Conservation (phyloP, 177 flowering plant species). For the Telopea speciosissima region DNA sequence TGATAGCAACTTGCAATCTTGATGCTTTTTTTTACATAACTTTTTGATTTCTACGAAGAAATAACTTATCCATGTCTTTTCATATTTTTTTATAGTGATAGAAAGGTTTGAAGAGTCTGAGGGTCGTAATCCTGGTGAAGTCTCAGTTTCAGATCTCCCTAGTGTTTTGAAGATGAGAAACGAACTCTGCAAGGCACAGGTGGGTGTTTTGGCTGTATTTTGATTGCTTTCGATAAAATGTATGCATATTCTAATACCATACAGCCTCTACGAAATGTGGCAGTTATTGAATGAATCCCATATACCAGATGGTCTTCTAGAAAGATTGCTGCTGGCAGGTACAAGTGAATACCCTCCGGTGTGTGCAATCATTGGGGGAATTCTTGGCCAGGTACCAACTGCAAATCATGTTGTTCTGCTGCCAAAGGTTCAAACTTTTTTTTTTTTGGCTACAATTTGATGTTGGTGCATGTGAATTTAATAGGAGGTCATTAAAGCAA, state of each 20-base stretch:
- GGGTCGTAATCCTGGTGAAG: slow-evolving; percentile 58
- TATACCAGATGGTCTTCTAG: slow-evolving; percentile 63
- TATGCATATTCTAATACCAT: neutral
- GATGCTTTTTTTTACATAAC: too few species aligned
- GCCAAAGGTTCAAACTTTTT: neutral
- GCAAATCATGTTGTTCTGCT: neutral
- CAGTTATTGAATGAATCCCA: slow-evolving; percentile 67
- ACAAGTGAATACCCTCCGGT: slow-evolving; percentile 80
- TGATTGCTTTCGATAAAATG: neutral
- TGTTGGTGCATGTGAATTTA: neutral
- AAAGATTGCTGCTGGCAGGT: slow-evolving; percentile 47
- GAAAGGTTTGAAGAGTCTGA: slow-evolving; percentile 70
- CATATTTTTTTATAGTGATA: slow-evolving; percentile 41
- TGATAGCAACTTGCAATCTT: too few species aligned
- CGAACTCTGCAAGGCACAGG: slow-evolving; percentile 71
- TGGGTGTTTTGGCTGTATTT: slow-evolving; percentile 17
- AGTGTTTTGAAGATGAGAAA: slow-evolving; percentile 52
- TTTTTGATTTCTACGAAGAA: too few species aligned
- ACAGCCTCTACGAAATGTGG: neutral
- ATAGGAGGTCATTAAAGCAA: slow-evolving; percentile 92
- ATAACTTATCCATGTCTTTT: neutral
- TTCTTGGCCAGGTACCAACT: slow-evolving; percentile 80
- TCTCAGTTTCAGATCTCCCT: slow-evolving; percentile 59
- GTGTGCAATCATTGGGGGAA: slow-evolving; percentile 88
- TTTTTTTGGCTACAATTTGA: neutral